Evolutionary conservation across 2,329 filamentous ascomycete species (phyloP).

Genomic region (Nemania abortiva): DNA sequence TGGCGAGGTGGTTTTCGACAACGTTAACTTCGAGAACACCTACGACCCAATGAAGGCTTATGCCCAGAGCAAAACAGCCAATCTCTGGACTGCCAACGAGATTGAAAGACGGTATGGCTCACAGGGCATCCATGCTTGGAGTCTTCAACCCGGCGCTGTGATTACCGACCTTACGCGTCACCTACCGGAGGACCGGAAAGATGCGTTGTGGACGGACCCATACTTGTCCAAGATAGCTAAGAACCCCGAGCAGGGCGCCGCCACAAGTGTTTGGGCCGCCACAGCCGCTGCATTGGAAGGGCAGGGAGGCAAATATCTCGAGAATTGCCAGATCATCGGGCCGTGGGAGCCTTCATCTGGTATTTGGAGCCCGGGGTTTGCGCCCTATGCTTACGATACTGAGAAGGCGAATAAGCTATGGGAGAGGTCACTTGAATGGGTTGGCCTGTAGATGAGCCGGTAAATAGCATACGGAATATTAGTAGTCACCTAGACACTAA

Average conservation of each 20-base stretch:
- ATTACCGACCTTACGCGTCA: constrained; percentile 1
- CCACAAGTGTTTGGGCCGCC: constrained; percentile 56
- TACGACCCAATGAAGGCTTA: constrained; percentile 42
- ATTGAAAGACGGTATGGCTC: constrained; percentile 59
- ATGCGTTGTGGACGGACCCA: background rate
- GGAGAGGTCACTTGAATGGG: background rate
- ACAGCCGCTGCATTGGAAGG: background rate
- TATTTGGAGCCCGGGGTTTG: background rate
- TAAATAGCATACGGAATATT: no score
- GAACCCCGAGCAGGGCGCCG: constrained; percentile 56
- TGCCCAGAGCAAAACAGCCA: constrained; percentile 58
- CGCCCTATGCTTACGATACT: background rate
- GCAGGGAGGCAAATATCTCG: background rate
- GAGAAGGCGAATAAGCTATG: background rate
- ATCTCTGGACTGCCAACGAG: constrained; percentile 60
- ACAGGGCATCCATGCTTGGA: constrained; percentile 55
- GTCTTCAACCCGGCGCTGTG: constrained; percentile 27
- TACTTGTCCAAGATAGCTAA: background rate
- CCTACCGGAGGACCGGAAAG: background rate
- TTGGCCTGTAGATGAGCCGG: background rate
- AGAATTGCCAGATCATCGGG: background rate
- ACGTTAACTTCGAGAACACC: constrained; percentile 1
- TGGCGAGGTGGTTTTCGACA: background rate
- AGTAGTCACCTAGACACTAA: no score
- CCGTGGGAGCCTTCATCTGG: background rate